Evolutionary conservation across 106 monocot genomes (phyloP), one percentile per base, ranked within the genome.

Genomic region (Dioscorea alata): DNA sequence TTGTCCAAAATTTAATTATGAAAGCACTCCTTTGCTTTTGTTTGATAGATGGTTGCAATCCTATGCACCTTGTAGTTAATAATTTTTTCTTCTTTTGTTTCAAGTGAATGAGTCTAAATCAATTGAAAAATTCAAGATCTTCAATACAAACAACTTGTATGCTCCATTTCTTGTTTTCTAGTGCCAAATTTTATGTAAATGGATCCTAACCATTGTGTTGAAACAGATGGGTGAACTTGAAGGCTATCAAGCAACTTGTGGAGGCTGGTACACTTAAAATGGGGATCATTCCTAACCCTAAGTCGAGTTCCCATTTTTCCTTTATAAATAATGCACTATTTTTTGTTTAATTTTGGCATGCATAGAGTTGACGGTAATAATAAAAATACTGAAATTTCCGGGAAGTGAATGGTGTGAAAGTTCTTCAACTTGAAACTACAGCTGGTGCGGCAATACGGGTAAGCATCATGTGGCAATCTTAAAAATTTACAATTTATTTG

Each of bases 261-360:
- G 83, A 92, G 33, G 89, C 86, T 63, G 84, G 90, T 75, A 87
- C 92, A 59, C 89, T 99, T 18, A 92, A 99, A 79, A 90, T 92
- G 97, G 97, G 92, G 79, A 99, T 99, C 9, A 99, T 99, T 83
- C 97, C 97, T 63, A 99, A 99, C 67, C 97, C 97, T 12, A 99
- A 99, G 90, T 92, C 78, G 61, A 22, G 18, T 49, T 42, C 42
- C 42, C 42, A 42, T 42, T 42, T 42, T 42, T 42, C 22, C 50
- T 21, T 20, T 14, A 54, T 54, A 18, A 42, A 42, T 42, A 3
- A 42, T 5, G 6, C 6, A 6, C 42, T 42, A 3, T n/a, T 42
- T 42, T 10, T 42, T 42, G 42, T 42, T 42, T 42, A 0, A 42
- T 6, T 42, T 42, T 42, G 5, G 9, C 42, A 42, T 42, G 5